Conservation (phyloP, 306 rosid genomes). For the Astragalus glycyphyllos region DNA sequence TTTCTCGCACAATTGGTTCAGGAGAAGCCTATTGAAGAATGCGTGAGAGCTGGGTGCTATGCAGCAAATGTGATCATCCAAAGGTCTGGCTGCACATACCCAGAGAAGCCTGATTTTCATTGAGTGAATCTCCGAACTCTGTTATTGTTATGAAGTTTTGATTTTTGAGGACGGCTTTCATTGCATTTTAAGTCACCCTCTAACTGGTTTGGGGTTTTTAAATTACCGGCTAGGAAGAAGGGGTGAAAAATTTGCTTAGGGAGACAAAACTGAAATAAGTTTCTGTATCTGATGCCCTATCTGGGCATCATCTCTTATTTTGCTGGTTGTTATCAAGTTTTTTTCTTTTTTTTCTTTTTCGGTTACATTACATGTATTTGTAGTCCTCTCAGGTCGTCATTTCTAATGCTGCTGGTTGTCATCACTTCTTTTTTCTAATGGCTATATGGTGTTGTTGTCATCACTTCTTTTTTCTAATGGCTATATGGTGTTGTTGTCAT, state of each 20-base stretch:
- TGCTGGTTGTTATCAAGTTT: slow-evolving; percentile 2
- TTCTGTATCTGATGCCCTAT: slow-evolving; percentile 25
- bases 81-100: slow-evolving; percentile 95
- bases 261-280: slow-evolving; percentile 38
- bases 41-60: slow-evolving; percentile 84
- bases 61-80: slow-evolving; percentile 92
- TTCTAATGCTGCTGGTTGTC: background rate
- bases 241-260: slow-evolving; percentile 7
- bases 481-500: no score
- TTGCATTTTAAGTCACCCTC: slow-evolving; percentile 31
- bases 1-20: slow-evolving; percentile 82
- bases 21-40: slow-evolving; percentile 77
- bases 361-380: slow-evolving; percentile 25
- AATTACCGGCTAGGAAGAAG: slow-evolving; percentile 26
- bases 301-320: slow-evolving; percentile 6
- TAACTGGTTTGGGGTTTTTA: slow-evolving; percentile 36
- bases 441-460: background rate
- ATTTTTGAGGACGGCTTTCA: slow-evolving; percentile 33
- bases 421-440: background rate
- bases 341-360: background rate
- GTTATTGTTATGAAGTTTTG: slow-evolving; percentile 32
- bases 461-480: no score
- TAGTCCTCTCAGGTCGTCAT: slow-evolving; percentile 10
- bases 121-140: slow-evolving; percentile 35
- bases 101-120: slow-evolving; percentile 84